A percentile compares a stretch with the other conserved stretches of the same genome.
These are phyloP conservation scores for Camillea tinctor DNA, from an alignment of 2,329 filamentous ascomycete species.

Conservation along the genomic window DNA sequence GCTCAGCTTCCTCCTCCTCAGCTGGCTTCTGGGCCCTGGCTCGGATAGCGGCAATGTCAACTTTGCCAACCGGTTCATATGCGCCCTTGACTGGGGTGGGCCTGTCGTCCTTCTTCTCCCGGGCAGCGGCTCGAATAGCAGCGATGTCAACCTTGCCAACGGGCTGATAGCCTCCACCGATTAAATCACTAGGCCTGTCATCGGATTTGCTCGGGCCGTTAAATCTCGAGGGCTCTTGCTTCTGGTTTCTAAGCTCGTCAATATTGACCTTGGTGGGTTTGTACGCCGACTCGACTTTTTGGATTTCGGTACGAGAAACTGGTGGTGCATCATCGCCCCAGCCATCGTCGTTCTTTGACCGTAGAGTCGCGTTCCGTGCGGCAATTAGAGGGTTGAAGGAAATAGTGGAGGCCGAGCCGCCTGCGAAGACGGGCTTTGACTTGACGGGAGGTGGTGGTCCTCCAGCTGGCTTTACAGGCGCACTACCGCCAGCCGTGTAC, in stretches of 20 bases:
- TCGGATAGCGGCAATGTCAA: conserved; percentile 93
- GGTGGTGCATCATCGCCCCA: conserved; percentile 96
- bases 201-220: conserved; percentile 45
- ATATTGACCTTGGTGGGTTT: conserved; percentile 96
- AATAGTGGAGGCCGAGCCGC: conserved; percentile 55
- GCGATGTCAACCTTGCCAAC: conserved; percentile 97
- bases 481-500: conserved; percentile 71
- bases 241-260: conserved; percentile 75
- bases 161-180: conserved; percentile 87
- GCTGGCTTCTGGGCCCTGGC: conserved; percentile 71
- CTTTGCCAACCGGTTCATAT: conserved; percentile 93
- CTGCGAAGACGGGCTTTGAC: conserved; percentile 90
- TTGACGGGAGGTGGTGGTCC: conserved; percentile 70
- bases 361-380: conserved; percentile 58
- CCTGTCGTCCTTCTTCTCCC: conserved; percentile 70
- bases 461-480: conserved; percentile 45
- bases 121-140: conserved; percentile 75
- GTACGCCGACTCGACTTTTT: conserved; percentile 92
- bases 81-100: conserved; percentile 85
- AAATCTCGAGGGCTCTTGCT: conserved; percentile 64
- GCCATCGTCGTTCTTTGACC: conserved; percentile 70
- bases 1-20: conserved; percentile 29
- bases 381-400: conserved; percentile 68
- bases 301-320: conserved; percentile 78
- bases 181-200: conserved; percentile 58